Evolutionary conservation across 768 basidiomycete species (phyloP), one percentile per base, ranked within the genome.

Genomic region (Pleurotus salmoneostramineus): DNA sequence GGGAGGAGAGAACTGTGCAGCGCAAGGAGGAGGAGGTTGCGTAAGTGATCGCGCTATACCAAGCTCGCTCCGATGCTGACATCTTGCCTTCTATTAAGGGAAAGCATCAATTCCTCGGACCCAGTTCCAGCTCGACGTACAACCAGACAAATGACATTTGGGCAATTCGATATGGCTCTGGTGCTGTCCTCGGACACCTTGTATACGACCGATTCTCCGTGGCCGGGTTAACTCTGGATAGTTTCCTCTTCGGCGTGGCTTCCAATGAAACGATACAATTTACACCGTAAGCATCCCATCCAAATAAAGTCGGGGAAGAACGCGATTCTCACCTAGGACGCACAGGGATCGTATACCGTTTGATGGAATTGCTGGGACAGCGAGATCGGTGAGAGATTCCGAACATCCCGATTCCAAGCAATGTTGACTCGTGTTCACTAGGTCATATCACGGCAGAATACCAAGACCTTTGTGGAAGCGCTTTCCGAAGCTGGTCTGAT

Each of bases 341-440:
- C 37, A 27, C 17, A 74, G 72, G 3, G 52, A 69, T 46, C 56
- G 65, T 21, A 71, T 73, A 27, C 72, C 70, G 5, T 72, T 87
- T 58, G 84, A 87, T 63, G 86, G 88, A 31, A 71, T 90, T 32
- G 78, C 84, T 70, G 84, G 83, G 27, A 63, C 74, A 11, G 71
- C 68, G 6, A 67, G 65, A 50, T 63, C 58, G 31, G 69, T 69
- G 21, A 27, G 21, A n/a, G 21, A 27, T 27, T 27, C 21, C 21
- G 21, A 49, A 14, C 61, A 27, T 31, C 11, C 55, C 21, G 10
- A 11, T 36, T 21, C 36, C 36, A 15, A 44, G 59, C 6, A 1
- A 14, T 27, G 6, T 5, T 17, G 52, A 21, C 33, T n/a, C 17
- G 32, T 14, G 48, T 37, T 27, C 35, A 33, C 33, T 48, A 82